These are phyloP conservation scores for Aspergillus viridinutans DNA, from an alignment of 2,329 filamentous ascomycete species.

Conservation along the genomic window DNA sequence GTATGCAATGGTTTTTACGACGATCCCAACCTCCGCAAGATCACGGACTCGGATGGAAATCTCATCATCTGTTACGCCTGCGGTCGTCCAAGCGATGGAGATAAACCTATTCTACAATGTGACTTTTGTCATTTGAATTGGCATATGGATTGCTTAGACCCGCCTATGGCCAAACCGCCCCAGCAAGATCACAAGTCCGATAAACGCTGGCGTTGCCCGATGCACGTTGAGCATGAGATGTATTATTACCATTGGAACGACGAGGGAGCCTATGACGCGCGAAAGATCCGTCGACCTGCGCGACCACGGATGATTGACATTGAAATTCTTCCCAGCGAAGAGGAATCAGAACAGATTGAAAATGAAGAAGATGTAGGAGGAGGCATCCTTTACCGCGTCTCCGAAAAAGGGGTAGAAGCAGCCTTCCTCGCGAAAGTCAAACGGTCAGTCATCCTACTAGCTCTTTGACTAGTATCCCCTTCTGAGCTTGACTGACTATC, in stretches of 20 bases:
- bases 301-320: slow-evolving; percentile 62
- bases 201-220: slow-evolving; percentile 77
- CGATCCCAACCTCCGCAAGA: slow-evolving; percentile 41
- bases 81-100: slow-evolving; percentile 58
- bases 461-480: neutral
- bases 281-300: slow-evolving; percentile 31
- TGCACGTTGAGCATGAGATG: slow-evolving; percentile 76
- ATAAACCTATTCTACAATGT: slow-evolving; percentile 77
- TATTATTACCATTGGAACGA: slow-evolving; percentile 40
- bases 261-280: slow-evolving; percentile 48
- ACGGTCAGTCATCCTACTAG: slow-evolving; percentile 23
- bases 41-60: slow-evolving; percentile 68
- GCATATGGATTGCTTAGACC: slow-evolving; percentile 90
- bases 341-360: slow-evolving; percentile 53
- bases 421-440: slow-evolving; percentile 67
- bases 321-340: slow-evolving; percentile 55
- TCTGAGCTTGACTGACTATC: slow-evolving; percentile 7
- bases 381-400: slow-evolving; percentile 62
- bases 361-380: slow-evolving; percentile 59
- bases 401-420: slow-evolving; percentile 61
- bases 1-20: slow-evolving; percentile 22
- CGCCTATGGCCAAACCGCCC: slow-evolving; percentile 75
- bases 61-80: slow-evolving; percentile 75
- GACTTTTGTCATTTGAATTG: slow-evolving; percentile 77
- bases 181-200: slow-evolving; percentile 46